A percentile compares a stretch with the other conserved stretches of the same genome.
Evolutionary conservation across 106 monocot species (phyloP).

Genomic region (Cymbidium sinense): DNA sequence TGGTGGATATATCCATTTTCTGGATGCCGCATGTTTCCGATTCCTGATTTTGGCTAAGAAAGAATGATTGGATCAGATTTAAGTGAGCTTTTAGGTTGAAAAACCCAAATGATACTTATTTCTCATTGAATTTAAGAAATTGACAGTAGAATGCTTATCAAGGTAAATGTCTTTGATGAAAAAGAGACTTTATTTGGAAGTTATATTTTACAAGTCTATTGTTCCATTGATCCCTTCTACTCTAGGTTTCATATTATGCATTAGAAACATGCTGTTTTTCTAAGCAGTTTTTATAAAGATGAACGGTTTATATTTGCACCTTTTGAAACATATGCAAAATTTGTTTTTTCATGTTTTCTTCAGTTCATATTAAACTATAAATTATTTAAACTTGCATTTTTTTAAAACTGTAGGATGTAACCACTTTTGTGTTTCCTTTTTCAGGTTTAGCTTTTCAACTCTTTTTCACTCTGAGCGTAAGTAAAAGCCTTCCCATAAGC

Average conservation of each 20-base stretch:
- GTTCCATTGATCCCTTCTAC: not conserved
- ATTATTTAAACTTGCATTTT: not conserved
- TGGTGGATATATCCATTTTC: no score
- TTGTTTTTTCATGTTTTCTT: not conserved
- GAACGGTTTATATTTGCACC: not conserved
- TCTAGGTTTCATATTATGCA: not conserved
- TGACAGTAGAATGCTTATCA: no score
- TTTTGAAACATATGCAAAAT: not conserved
- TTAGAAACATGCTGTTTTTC: not conserved
- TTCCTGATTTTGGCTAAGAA: no score
- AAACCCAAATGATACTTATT: no score
- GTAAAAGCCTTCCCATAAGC: constrained; percentile 11
- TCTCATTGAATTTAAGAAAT: no score
- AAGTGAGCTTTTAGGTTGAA: no score
- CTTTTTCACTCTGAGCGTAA: constrained; percentile 49
- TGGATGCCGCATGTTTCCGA: no score
- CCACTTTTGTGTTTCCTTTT: not conserved
- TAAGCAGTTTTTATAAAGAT: not conserved
- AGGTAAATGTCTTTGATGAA: no score
- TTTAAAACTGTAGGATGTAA: constrained; percentile 7
- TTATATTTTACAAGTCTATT: no score
- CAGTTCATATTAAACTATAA: not conserved
- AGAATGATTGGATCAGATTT: no score
- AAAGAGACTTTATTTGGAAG: no score
- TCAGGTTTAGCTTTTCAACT: constrained; percentile 73